Evolutionary conservation across 2,329 filamentous ascomycete genomes (phyloP), one percentile per base, ranked within the genome.

Genomic region (Orbilia ellipsospora): DNA sequence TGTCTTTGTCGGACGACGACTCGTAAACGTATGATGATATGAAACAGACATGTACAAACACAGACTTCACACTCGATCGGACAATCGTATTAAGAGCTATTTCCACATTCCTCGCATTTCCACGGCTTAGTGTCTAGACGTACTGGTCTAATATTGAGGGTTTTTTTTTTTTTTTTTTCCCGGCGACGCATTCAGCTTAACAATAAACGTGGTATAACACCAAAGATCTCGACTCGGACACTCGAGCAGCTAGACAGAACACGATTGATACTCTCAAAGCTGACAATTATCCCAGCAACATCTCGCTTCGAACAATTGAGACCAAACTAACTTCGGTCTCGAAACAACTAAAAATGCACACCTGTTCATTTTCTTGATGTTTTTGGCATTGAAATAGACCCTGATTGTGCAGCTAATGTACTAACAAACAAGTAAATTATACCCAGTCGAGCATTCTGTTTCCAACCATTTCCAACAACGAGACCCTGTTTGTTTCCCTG

Each of bases 391-490:
- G 8, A n/a, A 60, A 18, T 10, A 36, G 31, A 10, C 10, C 8
- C 6, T 36, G 31, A 36, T 1, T 36, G 3, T 36, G 31, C 10
- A 36, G 31, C 31, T 36, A 36, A 6, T 10, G 31, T 36, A 6
- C 31, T 36, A 36, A 36, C 31, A 36, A 36, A 36, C 31, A 36
- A 36, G 31, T 10, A 36, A 7, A 36, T 36, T 36, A 36, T 36
- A 7, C 31, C 5, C 5, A 36, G 31, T 36, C 31, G 31, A 36
- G 31, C 31, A 36, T 36, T 10, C 8, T 26, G 42, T 61, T 16
- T 59, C 31, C 28, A 52, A 51, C 57, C 40, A 15, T 55, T 28
- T 70, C 50, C 59, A 70, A 70, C 66, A 44, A 52, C 56, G 52
- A 62, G 44, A 7, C 31, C 31, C 44, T 48, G 15, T 48, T 44